Evolutionary conservation across 768 basidiomycete species (phyloP).

Genomic region (Naematelia aurantialba): DNA sequence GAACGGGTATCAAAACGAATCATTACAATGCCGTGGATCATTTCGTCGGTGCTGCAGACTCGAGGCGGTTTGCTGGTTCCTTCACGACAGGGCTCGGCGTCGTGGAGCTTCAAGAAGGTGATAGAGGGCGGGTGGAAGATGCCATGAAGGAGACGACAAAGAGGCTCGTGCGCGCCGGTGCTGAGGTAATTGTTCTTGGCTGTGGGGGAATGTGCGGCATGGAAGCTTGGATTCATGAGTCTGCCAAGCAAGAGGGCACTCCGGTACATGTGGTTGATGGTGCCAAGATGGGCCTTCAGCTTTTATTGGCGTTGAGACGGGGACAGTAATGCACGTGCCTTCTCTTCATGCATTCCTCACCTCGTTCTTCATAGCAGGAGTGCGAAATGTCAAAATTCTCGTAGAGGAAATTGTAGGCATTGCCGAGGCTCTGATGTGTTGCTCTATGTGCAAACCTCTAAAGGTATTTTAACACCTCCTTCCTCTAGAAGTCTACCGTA

Average conservation of each 20-base stretch:
- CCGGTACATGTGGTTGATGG: constrained; percentile 32
- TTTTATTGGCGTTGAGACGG: constrained; percentile 15
- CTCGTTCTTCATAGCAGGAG: no score
- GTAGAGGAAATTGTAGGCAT: no score
- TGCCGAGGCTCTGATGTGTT: no score
- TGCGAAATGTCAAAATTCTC: no score
- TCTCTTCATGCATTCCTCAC: no score
- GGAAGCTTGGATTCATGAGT: constrained; percentile 24
- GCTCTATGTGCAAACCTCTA: no score
- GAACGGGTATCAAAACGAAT: constrained; percentile 21
- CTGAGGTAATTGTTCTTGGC: constrained; percentile 23
- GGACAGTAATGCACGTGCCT: no score
- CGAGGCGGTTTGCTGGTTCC: constrained; percentile 20
- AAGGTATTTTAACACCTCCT: no score
- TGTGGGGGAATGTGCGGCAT: constrained; percentile 38
- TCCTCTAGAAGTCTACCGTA: constrained; percentile 43
- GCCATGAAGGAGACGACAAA: constrained; percentile 21
- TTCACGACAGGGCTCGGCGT: constrained; percentile 22
- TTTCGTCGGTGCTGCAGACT: constrained; percentile 18
- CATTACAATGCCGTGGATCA: constrained; percentile 15
- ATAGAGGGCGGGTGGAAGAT: constrained; percentile 22
- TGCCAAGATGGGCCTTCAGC: constrained; percentile 26
- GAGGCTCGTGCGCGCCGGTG: constrained; percentile 14
- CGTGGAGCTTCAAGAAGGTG: constrained; percentile 33
- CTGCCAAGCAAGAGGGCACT: constrained; percentile 11